Conservation (phyloP, 108 stramenopile genomes). For the Nitzschia sp. region DNA sequence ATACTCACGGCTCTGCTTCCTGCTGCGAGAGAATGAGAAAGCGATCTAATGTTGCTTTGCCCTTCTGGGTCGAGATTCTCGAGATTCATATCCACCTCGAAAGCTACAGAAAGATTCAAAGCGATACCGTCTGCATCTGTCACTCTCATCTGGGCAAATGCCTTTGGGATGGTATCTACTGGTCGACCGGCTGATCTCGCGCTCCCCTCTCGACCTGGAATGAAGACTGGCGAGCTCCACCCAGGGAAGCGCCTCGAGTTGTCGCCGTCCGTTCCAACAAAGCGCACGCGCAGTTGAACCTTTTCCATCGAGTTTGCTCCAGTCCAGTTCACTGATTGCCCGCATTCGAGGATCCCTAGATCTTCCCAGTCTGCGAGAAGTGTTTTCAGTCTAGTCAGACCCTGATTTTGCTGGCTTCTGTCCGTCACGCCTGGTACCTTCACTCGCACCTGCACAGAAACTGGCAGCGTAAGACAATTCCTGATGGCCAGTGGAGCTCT, state of each 20-base stretch:
- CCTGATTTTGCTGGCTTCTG: neutral
- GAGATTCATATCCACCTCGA: conserved; percentile 11
- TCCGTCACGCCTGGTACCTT: conserved; percentile 16
- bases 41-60: conserved; percentile 2
- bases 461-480: conserved; percentile 56
- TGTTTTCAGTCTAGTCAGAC: conserved; percentile 5
- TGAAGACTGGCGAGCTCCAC: conserved; percentile 50
- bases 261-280: conserved; percentile 43
- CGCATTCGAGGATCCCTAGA: conserved; percentile 51
- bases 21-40: conserved; percentile 26
- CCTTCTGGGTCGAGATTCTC: conserved; percentile 7
- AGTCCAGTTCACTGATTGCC: conserved; percentile 46
- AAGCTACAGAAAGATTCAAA: conserved; percentile 41
- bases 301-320: conserved; percentile 38
- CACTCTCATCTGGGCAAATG: conserved; percentile 32
- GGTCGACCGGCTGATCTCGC: neutral
- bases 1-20: conserved; percentile 37
- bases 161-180: neutral
- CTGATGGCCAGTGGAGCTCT: conserved; percentile 38
- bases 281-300: conserved; percentile 44
- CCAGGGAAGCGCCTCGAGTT: conserved; percentile 39
- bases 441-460: conserved; percentile 53
- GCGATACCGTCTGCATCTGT: conserved; percentile 32
- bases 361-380: conserved; percentile 46
- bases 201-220: conserved; percentile 26